phyloP scores from a whole-genome alignment of 805 yeast genomes.

The Candida multigemmis region DNA sequence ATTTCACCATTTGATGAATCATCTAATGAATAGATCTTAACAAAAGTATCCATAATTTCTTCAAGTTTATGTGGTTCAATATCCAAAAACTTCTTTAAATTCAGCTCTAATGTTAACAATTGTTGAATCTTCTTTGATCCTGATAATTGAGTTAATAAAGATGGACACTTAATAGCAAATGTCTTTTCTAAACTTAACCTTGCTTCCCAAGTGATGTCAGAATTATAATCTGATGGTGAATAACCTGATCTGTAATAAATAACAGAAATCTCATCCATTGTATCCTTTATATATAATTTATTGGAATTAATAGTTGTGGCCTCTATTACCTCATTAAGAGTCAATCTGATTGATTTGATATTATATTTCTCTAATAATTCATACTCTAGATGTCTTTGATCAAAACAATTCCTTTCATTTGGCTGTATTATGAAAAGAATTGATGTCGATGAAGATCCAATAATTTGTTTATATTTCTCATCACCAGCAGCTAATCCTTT shows the following conservation, averaged over 20 bases:
- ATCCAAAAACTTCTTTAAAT: constrained; percentile 38
- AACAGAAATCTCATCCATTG: constrained; percentile 70
- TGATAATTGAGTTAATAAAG: constrained; percentile 77
- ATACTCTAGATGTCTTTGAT: constrained; percentile 81
- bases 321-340: constrained; percentile 48
- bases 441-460: constrained; percentile 30
- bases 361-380: constrained; percentile 47
- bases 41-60: constrained; percentile 56
- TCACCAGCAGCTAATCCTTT: constrained; percentile 64
- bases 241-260: constrained; percentile 90
- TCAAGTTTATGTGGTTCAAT: constrained; percentile 16
- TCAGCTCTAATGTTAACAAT: constrained; percentile 50
- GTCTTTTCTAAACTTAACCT: constrained; percentile 66
- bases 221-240: constrained; percentile 69
- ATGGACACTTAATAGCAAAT: constrained; percentile 85
- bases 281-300: constrained; percentile 43
- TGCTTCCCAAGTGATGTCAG: constrained; percentile 66
- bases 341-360: constrained; percentile 55
- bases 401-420: constrained; percentile 81
- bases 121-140: constrained; percentile 96
- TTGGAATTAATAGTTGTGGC: constrained; percentile 32
- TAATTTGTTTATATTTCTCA: constrained; percentile 37
- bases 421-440: constrained; percentile 78
- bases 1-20: constrained; percentile 47
- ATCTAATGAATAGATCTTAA: constrained; percentile 81